A percentile compares a stretch with the other conserved stretches of the same genome.
These are phyloP conservation scores for Urochloa ruziziensis DNA, from an alignment of 176 grass and related monocot species.

Conservation along the genomic window DNA sequence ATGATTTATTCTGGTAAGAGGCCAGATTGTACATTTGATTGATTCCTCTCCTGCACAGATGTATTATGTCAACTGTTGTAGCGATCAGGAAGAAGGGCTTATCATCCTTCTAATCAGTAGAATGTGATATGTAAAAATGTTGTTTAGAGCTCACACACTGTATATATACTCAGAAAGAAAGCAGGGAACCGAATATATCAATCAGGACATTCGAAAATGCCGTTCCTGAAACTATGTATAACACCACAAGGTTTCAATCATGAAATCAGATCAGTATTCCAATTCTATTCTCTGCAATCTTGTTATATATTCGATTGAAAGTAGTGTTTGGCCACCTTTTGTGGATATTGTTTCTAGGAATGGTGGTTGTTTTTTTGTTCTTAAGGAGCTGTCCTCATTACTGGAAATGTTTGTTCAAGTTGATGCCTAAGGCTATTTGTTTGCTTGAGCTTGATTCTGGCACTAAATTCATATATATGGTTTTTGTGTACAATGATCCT, in stretches of 20 bases:
- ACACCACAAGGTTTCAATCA: not conserved
- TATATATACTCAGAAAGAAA: constrained; percentile 49
- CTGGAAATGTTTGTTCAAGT: not conserved
- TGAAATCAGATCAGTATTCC: not conserved
- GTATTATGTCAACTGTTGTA: constrained; percentile 39
- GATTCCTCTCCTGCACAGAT: constrained; percentile 44
- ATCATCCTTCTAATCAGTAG: constrained; percentile 41
- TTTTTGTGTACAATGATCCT: not conserved
- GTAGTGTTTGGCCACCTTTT: not conserved
- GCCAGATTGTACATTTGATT: constrained; percentile 56
- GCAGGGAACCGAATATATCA: constrained; percentile 20
- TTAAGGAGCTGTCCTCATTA: not conserved
- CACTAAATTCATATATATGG: not conserved
- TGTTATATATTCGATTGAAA: not conserved
- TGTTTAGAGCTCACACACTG: constrained; percentile 46
- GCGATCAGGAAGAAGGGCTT: constrained; percentile 34
- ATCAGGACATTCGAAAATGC: constrained; percentile 3
- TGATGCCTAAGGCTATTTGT: not conserved
- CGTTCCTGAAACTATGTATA: constrained; percentile 20
- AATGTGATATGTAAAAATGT: constrained; percentile 46
- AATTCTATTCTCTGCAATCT: not conserved
- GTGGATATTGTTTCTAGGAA: not conserved
- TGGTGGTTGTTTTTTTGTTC: not conserved
- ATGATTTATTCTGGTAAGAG: constrained; percentile 67
- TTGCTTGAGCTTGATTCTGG: not conserved